phyloP scores from a whole-genome alignment of 371 early-diverging fungal species.

The Syncephalastrum contaminatum region DNA sequence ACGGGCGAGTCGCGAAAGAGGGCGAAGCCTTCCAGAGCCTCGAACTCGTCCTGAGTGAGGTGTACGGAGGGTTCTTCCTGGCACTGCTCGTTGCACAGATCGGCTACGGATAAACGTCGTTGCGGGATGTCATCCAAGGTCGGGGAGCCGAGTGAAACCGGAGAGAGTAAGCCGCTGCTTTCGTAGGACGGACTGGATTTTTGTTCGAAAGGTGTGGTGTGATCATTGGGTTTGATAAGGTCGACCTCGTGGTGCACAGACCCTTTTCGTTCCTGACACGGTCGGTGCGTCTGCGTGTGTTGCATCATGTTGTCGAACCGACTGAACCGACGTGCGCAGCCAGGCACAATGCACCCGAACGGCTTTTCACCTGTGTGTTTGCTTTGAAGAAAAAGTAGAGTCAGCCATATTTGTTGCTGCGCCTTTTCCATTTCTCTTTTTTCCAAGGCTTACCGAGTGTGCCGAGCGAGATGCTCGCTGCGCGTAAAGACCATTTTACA shows the following conservation, averaged over 20 bases:
- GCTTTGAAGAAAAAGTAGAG: constrained; percentile 11
- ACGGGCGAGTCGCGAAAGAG: constrained; percentile 16
- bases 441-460: constrained; percentile 17
- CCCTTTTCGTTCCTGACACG: no score
- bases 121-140: neutral
- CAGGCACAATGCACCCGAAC: constrained; percentile 56
- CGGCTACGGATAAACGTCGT: constrained; percentile 14
- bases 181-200: neutral
- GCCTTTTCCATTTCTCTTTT: no score
- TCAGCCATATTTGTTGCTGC: neutral
- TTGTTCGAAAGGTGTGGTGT: no score
- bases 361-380: constrained; percentile 68
- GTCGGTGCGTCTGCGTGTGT: constrained; percentile 56
- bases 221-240: constrained; percentile 54
- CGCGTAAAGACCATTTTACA: constrained; percentile 63
- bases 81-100: constrained; percentile 17
- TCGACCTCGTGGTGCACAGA: constrained; percentile 64
- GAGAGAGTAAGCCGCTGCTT: constrained; percentile 20
- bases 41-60: constrained; percentile 21
- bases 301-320: constrained; percentile 68
- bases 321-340: constrained; percentile 55
- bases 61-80: constrained; percentile 3
- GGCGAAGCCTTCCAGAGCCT: constrained; percentile 17
- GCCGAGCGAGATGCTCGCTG: constrained; percentile 61
- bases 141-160: constrained; percentile 24